Base-by-base conservation (phyloP, 441 rosid species). In the Erodium texanum region DNA sequence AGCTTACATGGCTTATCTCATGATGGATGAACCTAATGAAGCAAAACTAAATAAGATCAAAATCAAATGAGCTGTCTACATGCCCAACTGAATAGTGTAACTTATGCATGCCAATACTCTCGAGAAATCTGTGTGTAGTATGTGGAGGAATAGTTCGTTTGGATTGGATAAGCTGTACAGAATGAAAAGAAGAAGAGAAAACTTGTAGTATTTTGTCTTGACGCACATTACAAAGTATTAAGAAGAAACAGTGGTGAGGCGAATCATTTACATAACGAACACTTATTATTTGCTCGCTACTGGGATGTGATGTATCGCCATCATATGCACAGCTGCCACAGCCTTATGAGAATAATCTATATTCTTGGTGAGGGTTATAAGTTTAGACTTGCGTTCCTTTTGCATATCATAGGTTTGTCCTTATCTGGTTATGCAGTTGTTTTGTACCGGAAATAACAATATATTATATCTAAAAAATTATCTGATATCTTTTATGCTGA, bases 401-500 rank as follows among this genome's bases (percentile, higher is more conserved):
- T 22, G 29, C 15, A 24, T 58, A 20, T 58, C 24, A 18, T 19
- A 19, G 24, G 23, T 70, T 70, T 20, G 11, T 12, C 16, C 29
- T 23, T 67, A 10, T 27, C 61, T 41, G 66, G 24, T 27, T 64
- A 54, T 62, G 32, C 24, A 41, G 14, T 63, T 64, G 2, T 54
- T 11, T n/a, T 66, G 19, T 45, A 48, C 15, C 3, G 18, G 38
- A 58, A 65, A 41, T 71, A 18, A 36, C 15, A 38, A 19, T 23
- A 66, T 14, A 20, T 68, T 23, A 66, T 14, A 20, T 68, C 24
- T 48, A 5, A 52, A 24, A 10, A 36, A 61, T 62, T 29, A 24
- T 69, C 23, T 62, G 18, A 68, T 52, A 23, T 65, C 56, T 64
- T 67, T 66, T 64, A 41, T 22, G 7, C 0, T 16, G 24, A 48